Conservation (phyloP, 1,139 yeast species). For the Lizanozyma gosingica region DNA sequence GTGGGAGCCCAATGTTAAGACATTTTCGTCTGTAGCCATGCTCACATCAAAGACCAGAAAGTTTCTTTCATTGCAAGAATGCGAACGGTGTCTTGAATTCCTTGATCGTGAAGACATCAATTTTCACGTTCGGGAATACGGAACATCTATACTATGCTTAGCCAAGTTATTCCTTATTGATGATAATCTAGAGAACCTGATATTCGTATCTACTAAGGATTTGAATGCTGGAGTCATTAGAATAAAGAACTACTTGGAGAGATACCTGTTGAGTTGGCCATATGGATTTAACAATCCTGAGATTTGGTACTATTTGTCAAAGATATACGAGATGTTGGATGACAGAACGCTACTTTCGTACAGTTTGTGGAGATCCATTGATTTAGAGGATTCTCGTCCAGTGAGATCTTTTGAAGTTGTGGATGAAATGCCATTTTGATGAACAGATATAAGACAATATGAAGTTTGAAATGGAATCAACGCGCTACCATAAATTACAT, state of each 20-base stretch:
- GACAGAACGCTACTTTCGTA: conserved; percentile 44
- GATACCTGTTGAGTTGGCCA: conserved; percentile 35
- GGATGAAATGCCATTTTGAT: neutral
- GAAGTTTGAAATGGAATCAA: neutral
- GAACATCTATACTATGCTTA: conserved; percentile 60
- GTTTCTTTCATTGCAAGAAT: conserved; percentile 52
- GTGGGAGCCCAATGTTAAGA: conserved; percentile 41
- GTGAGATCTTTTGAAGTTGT: conserved; percentile 28
- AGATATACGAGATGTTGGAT: conserved; percentile 53
- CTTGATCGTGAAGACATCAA: neutral
- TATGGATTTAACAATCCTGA: conserved; percentile 55
- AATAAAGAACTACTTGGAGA: conserved; percentile 53
- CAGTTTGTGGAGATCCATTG: conserved; percentile 60
- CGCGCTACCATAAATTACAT: neutral
- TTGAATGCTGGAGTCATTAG: conserved; percentile 58
- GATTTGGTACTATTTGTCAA: conserved; percentile 64
- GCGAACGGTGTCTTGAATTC: conserved; percentile 55
- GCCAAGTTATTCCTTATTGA: conserved; percentile 45
- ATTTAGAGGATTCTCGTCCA: conserved; percentile 59
- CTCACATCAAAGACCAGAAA: conserved; percentile 31
- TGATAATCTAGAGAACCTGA: conserved; percentile 23
- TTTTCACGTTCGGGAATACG: conserved; percentile 32
- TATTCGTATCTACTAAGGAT: conserved; percentile 42
- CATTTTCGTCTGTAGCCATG: conserved; percentile 48
- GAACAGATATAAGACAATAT: neutral